These are phyloP conservation scores for Candida dubliniensis DNA, from an alignment of 1,139 yeast species.

Conservation along the genomic window DNA sequence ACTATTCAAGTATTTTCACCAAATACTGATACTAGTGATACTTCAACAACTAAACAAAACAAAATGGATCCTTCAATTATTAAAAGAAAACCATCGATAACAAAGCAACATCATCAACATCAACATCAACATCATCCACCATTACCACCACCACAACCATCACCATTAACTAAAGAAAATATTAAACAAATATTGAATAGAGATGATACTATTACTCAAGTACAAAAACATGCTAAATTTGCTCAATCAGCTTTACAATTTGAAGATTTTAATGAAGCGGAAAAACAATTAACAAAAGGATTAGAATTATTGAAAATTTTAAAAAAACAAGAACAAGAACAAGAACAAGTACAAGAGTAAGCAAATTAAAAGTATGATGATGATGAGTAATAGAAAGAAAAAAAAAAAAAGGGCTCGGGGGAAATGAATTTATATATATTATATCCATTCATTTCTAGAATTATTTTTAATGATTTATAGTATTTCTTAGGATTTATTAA, in stretches of 20 bases:
- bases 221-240: conserved; percentile 85
- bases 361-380: neutral
- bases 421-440: no score
- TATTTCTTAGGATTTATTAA: no score
- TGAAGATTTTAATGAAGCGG: conserved; percentile 84
- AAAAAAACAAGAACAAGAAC: conserved; percentile 14
- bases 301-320: conserved; percentile 33
- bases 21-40: conserved; percentile 9
- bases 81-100: conserved; percentile 6
- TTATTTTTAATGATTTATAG: no score
- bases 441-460: no score
- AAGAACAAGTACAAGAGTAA: conserved; percentile 10
- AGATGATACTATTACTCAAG: conserved; percentile 61
- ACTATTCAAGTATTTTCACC: conserved; percentile 42
- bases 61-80: conserved; percentile 4
- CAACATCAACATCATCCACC: no score
- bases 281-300: conserved; percentile 67
- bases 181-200: conserved; percentile 53
- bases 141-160: no score
- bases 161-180: conserved; percentile 40
- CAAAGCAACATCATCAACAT: conserved; percentile 2
- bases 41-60: no score
- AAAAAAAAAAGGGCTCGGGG: no score
- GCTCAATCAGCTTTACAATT: conserved; percentile 93
- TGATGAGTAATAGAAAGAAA: no score